A percentile compares a stretch with the other conserved stretches of the same genome.
These are phyloP conservation scores for Ogataea nitratoaversa DNA, from an alignment of 805 yeast species.

Conservation along the genomic window DNA sequence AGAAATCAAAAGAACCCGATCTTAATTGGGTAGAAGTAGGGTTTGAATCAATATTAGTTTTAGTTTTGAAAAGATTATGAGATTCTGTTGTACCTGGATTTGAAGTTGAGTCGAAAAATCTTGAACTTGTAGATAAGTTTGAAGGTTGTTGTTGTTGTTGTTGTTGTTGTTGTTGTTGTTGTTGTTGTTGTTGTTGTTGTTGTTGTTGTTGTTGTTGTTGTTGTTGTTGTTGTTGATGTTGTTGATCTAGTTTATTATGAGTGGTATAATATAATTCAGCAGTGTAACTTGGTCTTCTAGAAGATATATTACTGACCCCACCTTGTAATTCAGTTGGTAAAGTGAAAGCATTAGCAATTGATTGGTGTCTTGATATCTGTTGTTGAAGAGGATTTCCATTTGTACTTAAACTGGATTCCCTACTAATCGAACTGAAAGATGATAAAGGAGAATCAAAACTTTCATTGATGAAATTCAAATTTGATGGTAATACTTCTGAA, in stretches of 20 bases:
- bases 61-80: too few relatives aligned
- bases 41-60: too few relatives aligned
- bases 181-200: slow-evolving; percentile 9
- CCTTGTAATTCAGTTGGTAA: slow-evolving; percentile 62
- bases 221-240: slow-evolving; percentile 19
- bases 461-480: slow-evolving; percentile 14
- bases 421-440: slow-evolving; percentile 27
- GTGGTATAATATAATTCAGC: slow-evolving; percentile 53
- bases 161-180: slow-evolving; percentile 1
- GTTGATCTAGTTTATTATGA: slow-evolving; percentile 20
- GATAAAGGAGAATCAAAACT: slow-evolving; percentile 26
- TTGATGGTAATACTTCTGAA: slow-evolving; percentile 18
- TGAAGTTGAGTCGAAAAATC: slow-evolving; percentile 17
- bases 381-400: slow-evolving; percentile 2
- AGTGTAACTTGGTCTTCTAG: slow-evolving; percentile 72
- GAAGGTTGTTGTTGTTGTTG: slow-evolving; percentile 6
- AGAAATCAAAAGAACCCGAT: slow-evolving; percentile 2
- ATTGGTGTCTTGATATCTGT: background rate
- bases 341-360: slow-evolving; percentile 30
- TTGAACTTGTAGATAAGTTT: slow-evolving; percentile 12
- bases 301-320: slow-evolving; percentile 55
- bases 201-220: slow-evolving; percentile 8
- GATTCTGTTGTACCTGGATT: too few relatives aligned
- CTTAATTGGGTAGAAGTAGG: background rate
- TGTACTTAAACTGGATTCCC: slow-evolving; percentile 22